Conservation (phyloP, 2,329 filamentous ascomycete species). For the Coniochaeta sp. region DNA sequence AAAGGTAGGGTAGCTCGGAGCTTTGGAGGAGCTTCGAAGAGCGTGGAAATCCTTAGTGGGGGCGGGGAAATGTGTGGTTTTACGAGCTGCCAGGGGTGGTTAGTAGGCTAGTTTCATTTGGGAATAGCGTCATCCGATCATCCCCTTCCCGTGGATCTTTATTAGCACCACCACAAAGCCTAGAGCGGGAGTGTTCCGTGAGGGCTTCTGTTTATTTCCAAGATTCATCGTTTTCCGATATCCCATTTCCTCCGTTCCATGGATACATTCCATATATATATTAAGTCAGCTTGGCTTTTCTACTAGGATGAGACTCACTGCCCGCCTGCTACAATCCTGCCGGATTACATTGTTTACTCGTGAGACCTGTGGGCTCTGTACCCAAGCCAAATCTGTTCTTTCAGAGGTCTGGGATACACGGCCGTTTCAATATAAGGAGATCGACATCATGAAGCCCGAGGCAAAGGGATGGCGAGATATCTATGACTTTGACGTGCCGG, state of each 20-base stretch:
- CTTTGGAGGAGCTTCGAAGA: slow-evolving; percentile 15
- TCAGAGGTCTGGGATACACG: slow-evolving; percentile 59
- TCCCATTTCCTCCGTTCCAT: no score
- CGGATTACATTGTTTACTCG: slow-evolving; percentile 72
- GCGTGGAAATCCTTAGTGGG: slow-evolving; percentile 13
- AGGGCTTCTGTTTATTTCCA: no score
- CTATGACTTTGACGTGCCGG: slow-evolving; percentile 77
- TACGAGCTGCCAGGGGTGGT: slow-evolving; percentile 13
- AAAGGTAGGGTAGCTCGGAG: not conserved
- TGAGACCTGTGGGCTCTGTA: slow-evolving; percentile 63
- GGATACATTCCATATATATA: no score
- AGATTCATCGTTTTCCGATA: no score
- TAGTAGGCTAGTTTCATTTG: slow-evolving; percentile 1
- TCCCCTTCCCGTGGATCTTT: not conserved
- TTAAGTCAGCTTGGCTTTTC: not conserved
- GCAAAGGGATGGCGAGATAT: slow-evolving; percentile 61
- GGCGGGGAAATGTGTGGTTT: not conserved
- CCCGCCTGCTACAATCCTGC: slow-evolving; percentile 43
- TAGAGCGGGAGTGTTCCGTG: no score
- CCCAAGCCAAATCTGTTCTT: slow-evolving; percentile 59
- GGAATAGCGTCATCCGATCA: not conserved
- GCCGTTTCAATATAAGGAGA: slow-evolving; percentile 61
- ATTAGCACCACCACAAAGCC: no score
- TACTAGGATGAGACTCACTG: slow-evolving; percentile 38
- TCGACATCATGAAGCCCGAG: slow-evolving; percentile 60